Base-by-base conservation (phyloP, 441 rosid species). In the Eugenia klotzschiana region DNA sequence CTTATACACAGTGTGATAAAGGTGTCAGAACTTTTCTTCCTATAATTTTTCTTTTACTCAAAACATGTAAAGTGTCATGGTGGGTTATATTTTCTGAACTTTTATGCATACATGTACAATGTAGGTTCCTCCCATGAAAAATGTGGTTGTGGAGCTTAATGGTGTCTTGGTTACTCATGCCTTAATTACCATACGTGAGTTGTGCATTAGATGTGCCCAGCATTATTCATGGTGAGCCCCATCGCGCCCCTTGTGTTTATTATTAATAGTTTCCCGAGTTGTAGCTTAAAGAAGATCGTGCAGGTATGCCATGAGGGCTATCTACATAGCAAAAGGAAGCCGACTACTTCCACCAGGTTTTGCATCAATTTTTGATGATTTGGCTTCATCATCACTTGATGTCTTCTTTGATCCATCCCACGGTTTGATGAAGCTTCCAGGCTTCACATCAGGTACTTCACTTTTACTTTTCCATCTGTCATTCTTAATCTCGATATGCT, bases 321-420 rank as follows among this genome's bases (percentile, higher is more conserved):
- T 95, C 88, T 96, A 94, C 85, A 92, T 95, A 86, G 99, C 99
- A 83, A 94, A 93, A 88, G 98, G 99, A 86, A 96, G 99, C 88
- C 92, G 91, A 57, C 89, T 95, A 79, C 98, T 96, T 84, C 99
- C 98, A 12, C 98, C 98, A 54, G 92, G 91, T 87, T 95, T 95
- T 79, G 91, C 94, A 54, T 95, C 98, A 60, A 92, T 95, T 82
- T 96, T 96, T 89, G 98, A 95, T 90, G 99, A 95, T 90, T 87
- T 93, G 89, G 87, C 98, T 86, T 95, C 98, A 49, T 97, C 98
- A 84, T 97, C 98, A 83, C 96, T 97, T 83, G 98, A 95, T 86
- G 94, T 94, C 87, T 94, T 93, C 89, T 97, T 97, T 86, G 98
- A 97, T 89, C 99, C 98, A 87, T 97, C 99, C 83, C 91, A 87